phyloP scores from a whole-genome alignment of 1,284 basidiomycete genomes.

The Irpex lacteus region DNA sequence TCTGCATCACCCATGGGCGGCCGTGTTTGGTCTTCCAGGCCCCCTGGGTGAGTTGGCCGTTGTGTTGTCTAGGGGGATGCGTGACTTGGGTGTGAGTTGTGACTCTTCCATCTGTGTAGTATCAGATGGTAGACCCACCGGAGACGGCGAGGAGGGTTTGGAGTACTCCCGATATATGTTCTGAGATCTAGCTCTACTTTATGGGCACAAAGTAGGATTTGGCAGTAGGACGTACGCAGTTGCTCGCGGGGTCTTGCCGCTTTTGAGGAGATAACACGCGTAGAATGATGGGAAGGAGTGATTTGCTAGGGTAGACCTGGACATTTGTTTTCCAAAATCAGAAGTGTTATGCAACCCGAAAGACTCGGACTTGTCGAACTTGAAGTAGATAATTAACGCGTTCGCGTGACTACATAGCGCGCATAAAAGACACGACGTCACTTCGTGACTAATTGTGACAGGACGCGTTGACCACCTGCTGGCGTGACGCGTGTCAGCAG shows the following conservation, averaged over 20 bases:
- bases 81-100: background rate
- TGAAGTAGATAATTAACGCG: background rate
- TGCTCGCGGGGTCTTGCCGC: slow-evolving; percentile 51
- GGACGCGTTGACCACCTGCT: background rate
- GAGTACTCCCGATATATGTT: slow-evolving; percentile 83
- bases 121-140: slow-evolving; percentile 32
- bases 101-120: background rate
- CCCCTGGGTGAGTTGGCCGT: slow-evolving; percentile 76
- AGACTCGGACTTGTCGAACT: background rate
- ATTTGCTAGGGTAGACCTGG: slow-evolving; percentile 40
- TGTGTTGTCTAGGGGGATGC: slow-evolving; percentile 63
- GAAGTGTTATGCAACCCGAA: background rate
- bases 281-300: slow-evolving; percentile 80
- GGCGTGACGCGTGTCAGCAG: background rate
- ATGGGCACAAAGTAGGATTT: no score
- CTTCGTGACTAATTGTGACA: background rate
- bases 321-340: background rate
- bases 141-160: slow-evolving; percentile 74
- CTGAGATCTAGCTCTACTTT: slow-evolving; percentile 26
- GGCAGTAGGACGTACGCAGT: slow-evolving; percentile 47
- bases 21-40: slow-evolving; percentile 71
- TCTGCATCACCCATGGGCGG: slow-evolving; percentile 88
- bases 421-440: background rate
- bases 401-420: background rate
- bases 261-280: slow-evolving; percentile 85